Base-by-base conservation (phyloP, 2,329 filamentous ascomycete species). In the Penicillium sp. region DNA sequence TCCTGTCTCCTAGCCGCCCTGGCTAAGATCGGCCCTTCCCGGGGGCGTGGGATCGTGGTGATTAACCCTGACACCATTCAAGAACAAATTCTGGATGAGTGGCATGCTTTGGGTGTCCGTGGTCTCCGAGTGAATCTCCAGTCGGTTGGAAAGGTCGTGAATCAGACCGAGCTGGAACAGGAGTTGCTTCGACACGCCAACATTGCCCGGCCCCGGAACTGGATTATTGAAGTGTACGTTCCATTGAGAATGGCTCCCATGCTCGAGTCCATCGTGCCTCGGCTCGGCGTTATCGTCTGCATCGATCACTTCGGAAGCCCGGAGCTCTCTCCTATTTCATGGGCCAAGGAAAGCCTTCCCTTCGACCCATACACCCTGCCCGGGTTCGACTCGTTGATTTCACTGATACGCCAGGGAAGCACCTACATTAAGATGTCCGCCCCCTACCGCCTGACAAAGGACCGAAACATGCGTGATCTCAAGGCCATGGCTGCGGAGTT, bases 231-330 rank as follows among this genome's bases (percentile, higher is more conserved):
- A 57, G 59, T 84, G 6, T 84, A 82, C 58, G 67, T 83, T 15
- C 72, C 77, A 2, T 72, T 84, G 62, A 68, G 74, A 18, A 72
- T 74, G 56, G 67, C 82, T 2, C 66, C 73, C 4, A 57, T 73
- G 13, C 68, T 85, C 1, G 75, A 80, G 54, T 59, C 64, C 4
- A 70, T 81, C 29, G 66, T 81, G 1, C 73, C 78, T 1, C 58
- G 62, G 1, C 70, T 84, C 2, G 71, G 72, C 3, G 72, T 82
- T 15, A 76, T 74, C 40, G 64, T 83, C 32, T 82, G 78, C 53
- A 73, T 85, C 58, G 82, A 83, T 59, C 82, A 85, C 58, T 79
- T 83, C 52, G 81, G 79, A 6, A 71, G 74, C 9, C 79, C 79
- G 0, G 64, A 64, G 1, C 58, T 81, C 2, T 27, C 48, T 4